Evolutionary conservation across 176 grass and related monocot genomes (phyloP).

Genomic region (Carex pumila): DNA sequence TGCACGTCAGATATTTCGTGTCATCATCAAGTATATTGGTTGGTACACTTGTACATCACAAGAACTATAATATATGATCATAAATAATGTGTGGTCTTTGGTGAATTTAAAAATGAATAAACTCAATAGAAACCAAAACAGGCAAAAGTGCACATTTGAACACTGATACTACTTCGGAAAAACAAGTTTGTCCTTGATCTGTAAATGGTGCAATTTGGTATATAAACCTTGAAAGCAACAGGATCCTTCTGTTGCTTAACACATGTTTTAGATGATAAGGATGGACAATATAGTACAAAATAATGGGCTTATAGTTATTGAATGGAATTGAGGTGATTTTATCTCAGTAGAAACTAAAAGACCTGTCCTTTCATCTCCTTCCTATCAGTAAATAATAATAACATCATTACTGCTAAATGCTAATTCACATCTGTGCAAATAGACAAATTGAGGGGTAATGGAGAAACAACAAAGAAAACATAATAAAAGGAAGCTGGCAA

Average conservation of each 20-base stretch:
- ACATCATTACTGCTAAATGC: background rate
- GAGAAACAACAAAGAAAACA: background rate
- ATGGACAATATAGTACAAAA: background rate
- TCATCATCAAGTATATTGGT: slow-evolving; percentile 72
- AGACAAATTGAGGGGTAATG: background rate
- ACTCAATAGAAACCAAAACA: background rate
- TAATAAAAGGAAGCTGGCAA: background rate
- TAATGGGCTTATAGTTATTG: background rate
- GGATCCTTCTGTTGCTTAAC: background rate
- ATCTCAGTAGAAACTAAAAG: background rate
- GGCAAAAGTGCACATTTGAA: background rate
- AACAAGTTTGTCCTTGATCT: background rate
- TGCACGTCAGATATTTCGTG: slow-evolving; percentile 58
- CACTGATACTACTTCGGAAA: background rate
- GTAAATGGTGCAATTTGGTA: background rate
- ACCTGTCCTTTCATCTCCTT: background rate
- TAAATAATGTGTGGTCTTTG: background rate
- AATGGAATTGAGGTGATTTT: background rate
- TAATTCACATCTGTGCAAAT: background rate
- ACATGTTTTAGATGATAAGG: background rate
- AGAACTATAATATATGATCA: background rate
- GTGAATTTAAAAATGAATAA: background rate
- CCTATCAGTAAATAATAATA: background rate
- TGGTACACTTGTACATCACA: background rate
- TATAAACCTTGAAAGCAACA: background rate